Evolutionary conservation across 306 rosid species (phyloP), one percentile per base, ranked within the genome.

Genomic region (Crataegus laevigata): DNA sequence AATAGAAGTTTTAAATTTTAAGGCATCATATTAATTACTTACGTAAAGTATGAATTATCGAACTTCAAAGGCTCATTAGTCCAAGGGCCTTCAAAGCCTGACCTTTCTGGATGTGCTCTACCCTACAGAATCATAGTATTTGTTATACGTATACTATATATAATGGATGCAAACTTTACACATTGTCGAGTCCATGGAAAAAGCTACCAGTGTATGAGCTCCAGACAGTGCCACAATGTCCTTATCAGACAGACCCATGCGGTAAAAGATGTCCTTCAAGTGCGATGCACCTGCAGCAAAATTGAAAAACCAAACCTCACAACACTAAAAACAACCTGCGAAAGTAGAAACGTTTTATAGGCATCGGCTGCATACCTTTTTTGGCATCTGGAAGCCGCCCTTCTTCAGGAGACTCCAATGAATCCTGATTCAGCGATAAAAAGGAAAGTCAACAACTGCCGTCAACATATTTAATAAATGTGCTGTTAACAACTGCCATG

Each of bases 171-270:
- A 51, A 29, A 67, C 6, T 36, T 6, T 32, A 42, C 52, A 66
- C 19, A 32, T 30, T 58, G 61, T 28, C 12, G 32, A 50, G 19
- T 66, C 43, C 18, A 21, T 22, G 50, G 21, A 43, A 5, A 55
- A 73, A 69, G 80, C n/a, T 84, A 91, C 98, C 96, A 94, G 52
- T 61, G 96, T 94, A 84, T 94, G 98, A 68, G 89, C 97, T 76
- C 98, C 98, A 13, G 98, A 94, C 13, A 94, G 84, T 36, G 84
- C 97, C 79, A 90, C 98, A 25, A 91, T 91, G 85, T 94, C 98
- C 85, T 73, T 90, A 85, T 91, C 93, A 58, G 76, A 71, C 25
- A 94, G 80, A 65, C 93, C 91, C 98, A 91, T 91, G 58, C 96
- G 91, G 72, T 81, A 81, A 84, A 91, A 94, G 58, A 91, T 42